Percentiles rank a stretch among this genome's conserved stretches.
Evolutionary conservation across 2,329 filamentous ascomycete genomes (phyloP).

Genomic region (Plenodomus lindquistii): DNA sequence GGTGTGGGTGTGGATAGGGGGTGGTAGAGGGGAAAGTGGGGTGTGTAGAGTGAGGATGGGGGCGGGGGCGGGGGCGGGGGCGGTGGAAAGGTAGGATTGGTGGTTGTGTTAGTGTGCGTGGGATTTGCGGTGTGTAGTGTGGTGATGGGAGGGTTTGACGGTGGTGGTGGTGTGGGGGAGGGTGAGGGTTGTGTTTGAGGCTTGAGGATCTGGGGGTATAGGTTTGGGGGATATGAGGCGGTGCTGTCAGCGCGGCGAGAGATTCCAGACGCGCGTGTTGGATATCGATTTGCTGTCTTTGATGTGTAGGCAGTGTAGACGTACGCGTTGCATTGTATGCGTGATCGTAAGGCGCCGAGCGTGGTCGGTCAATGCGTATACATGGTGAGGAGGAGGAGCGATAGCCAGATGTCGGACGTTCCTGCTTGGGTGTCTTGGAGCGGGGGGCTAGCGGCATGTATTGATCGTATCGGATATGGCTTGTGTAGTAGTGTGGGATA

Average conservation of each 20-base stretch:
- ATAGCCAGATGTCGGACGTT: background rate
- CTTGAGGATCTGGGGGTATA: background rate
- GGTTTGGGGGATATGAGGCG: background rate
- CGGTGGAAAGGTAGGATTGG: background rate
- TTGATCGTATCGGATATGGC: background rate
- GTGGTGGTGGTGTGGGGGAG: background rate
- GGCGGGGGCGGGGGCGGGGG: background rate
- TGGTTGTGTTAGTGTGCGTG: background rate
- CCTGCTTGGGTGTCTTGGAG: background rate
- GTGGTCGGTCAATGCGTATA: background rate
- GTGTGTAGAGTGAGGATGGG: background rate
- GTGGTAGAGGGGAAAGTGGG: background rate
- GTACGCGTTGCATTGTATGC: background rate
- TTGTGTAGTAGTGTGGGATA: conserved; percentile 2
- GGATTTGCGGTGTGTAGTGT: background rate
- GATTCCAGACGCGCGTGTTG: conserved; percentile 4
- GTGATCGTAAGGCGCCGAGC: background rate
- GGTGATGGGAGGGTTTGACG: background rate
- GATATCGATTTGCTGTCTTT: background rate
- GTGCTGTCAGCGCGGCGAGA: conserved; percentile 5
- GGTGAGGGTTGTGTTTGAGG: background rate
- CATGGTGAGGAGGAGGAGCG: background rate
- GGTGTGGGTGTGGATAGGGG: background rate
- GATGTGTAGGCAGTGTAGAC: background rate
- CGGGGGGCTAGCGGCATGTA: background rate